Percentiles rank a stretch among this genome's conserved stretches.
Conservation (phyloP, 805 yeast species). For the Zygosaccharomyces bisporus region DNA sequence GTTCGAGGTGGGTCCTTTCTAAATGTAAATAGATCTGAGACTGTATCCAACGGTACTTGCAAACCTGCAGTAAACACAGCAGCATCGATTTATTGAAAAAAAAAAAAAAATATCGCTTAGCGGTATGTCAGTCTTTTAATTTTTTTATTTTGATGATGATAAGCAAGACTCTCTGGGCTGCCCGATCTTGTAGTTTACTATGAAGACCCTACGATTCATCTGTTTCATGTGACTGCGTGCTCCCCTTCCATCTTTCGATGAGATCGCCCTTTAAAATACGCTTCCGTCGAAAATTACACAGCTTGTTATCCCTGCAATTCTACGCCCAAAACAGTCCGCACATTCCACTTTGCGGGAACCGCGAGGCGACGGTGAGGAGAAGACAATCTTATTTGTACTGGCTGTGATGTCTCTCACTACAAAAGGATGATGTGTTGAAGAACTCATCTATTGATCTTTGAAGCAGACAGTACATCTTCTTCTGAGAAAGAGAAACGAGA, state of each 20-base stretch:
- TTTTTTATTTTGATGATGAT: no score
- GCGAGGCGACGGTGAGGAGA: conserved; percentile 7
- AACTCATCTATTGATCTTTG: not conserved
- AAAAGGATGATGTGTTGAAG: conserved; percentile 6
- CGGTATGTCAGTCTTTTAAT: no score
- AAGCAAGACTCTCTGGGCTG: no score
- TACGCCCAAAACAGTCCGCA: not conserved
- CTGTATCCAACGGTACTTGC: no score
- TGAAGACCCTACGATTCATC: no score
- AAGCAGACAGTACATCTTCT: not conserved
- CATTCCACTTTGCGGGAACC: not conserved
- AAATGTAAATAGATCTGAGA: no score
- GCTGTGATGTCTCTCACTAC: conserved; percentile 5
- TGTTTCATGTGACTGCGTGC: not conserved
- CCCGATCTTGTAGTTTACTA: no score
- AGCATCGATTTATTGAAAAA: no score
- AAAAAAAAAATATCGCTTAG: no score
- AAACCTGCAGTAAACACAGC: no score
- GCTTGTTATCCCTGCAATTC: not conserved
- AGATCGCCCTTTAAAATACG: conserved; percentile 1
- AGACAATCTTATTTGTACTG: not conserved
- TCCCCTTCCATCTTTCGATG: not conserved
- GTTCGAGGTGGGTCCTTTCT: no score
- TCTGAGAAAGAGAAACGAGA: not conserved
- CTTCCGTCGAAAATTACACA: not conserved